Conservation (phyloP, 2,329 filamentous ascomycete species). For the Diaporthe citrichinensis region DNA sequence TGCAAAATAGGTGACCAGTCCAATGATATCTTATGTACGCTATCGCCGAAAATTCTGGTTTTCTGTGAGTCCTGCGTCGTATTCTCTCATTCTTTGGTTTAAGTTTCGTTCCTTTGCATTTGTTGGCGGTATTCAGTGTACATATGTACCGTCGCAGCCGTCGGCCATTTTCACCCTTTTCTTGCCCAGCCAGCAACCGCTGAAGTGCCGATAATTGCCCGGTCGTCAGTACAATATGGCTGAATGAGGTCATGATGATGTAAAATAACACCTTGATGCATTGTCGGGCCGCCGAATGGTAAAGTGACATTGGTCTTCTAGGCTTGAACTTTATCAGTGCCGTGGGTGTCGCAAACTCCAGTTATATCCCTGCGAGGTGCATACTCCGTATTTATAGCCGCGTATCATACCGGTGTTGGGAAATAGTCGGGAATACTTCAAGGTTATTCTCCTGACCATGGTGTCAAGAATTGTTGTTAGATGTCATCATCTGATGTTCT, state of each 20-base stretch:
- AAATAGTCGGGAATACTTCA: not conserved
- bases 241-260: not conserved
- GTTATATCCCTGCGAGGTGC: not conserved
- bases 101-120: not conserved
- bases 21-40: not conserved
- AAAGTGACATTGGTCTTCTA: not conserved
- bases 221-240: too few relatives aligned
- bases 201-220: not conserved
- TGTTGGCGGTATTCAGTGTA: not conserved
- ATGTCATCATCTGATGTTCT: constrained; percentile 15
- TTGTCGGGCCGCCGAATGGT: constrained; percentile 1
- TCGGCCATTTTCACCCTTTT: not conserved
- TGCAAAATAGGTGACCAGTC: not conserved
- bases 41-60: not conserved
- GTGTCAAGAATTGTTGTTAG: not conserved
- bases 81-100: not conserved
- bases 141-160: too few relatives aligned
- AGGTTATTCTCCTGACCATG: not conserved
- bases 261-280: not conserved
- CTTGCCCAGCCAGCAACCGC: not conserved
- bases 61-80: not conserved
- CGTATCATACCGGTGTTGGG: not conserved
- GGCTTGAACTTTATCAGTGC: constrained; percentile 6
- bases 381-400: not conserved
- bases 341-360: not conserved